These are phyloP conservation scores for Eutrema heterophyllum DNA, from an alignment of 345 rosid genomes.

Conservation along the genomic window DNA sequence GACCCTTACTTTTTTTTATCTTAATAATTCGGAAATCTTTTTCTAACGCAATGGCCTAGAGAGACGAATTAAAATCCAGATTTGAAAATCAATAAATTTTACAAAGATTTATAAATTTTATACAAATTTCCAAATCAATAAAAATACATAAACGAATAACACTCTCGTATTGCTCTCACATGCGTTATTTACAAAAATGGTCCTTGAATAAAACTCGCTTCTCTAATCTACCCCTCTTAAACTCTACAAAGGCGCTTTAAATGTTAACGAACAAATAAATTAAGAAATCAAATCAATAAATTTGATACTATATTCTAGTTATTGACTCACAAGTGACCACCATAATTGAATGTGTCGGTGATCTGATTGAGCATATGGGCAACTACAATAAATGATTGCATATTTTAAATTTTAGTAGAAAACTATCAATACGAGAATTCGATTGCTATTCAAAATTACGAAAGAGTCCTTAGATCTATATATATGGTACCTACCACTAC, in stretches of 20 bases:
- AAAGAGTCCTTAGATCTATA: background rate
- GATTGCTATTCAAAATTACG: background rate
- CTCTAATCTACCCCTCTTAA: background rate
- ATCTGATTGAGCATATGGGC: constrained; percentile 28
- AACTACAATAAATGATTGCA: constrained; percentile 23
- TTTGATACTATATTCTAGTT: background rate
- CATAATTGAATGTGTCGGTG: constrained; percentile 31
- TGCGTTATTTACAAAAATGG: constrained; percentile 2
- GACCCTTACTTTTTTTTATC: no score
- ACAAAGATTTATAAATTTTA: no score
- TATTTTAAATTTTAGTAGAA: constrained; percentile 5
- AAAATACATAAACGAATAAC: no score
- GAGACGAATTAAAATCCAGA: no score
- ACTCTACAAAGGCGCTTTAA: background rate
- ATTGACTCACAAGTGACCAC: constrained; percentile 8
- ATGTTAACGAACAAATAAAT: background rate
- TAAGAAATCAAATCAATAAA: background rate
- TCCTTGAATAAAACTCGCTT: background rate
- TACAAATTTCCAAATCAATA: no score
- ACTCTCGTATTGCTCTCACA: constrained; percentile 1
- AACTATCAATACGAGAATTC: background rate
- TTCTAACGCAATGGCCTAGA: no score
- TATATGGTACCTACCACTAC: background rate
- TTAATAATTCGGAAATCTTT: no score
- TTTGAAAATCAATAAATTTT: no score